phyloP scores from a whole-genome alignment of 2,329 filamentous ascomycete genomes.

The Trichoderma atrobrunneum region DNA sequence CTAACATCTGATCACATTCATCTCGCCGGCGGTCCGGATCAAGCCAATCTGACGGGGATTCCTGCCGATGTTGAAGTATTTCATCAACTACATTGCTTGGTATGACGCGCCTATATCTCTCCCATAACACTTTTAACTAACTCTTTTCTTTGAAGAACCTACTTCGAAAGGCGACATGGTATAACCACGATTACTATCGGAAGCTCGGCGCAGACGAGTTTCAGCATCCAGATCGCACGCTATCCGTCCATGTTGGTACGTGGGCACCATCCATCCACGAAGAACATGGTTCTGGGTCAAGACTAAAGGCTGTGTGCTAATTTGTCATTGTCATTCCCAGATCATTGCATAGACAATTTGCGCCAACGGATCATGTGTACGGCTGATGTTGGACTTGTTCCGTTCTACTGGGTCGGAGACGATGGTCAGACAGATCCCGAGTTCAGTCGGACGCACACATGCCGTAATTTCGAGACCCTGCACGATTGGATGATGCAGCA shows the following conservation, averaged over 20 bases:
- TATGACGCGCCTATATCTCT: neutral
- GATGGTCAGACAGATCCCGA: neutral
- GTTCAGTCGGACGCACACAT: neutral
- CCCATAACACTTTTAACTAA: neutral
- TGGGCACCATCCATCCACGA: neutral
- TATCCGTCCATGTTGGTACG: neutral
- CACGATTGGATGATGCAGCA: neutral
- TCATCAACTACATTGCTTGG: constrained; percentile 3
- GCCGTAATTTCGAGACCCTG: neutral
- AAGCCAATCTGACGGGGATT: neutral
- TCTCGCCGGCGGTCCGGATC: neutral
- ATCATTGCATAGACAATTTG: neutral
- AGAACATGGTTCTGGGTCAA: neutral
- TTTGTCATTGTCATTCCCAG: neutral
- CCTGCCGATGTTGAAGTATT: neutral
- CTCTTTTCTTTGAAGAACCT: neutral
- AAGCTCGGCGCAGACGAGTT: neutral
- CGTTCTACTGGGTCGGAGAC: constrained; percentile 1
- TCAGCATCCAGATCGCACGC: neutral
- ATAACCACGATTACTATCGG: constrained; percentile 1
- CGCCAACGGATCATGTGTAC: neutral
- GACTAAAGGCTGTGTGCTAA: neutral
- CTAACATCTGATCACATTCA: neutral
- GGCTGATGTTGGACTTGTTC: neutral
- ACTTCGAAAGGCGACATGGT: neutral